Evolutionary conservation across 2,329 filamentous ascomycete genomes (phyloP), one percentile per base, ranked within the genome.

Genomic region (Xylariaceae sp.): DNA sequence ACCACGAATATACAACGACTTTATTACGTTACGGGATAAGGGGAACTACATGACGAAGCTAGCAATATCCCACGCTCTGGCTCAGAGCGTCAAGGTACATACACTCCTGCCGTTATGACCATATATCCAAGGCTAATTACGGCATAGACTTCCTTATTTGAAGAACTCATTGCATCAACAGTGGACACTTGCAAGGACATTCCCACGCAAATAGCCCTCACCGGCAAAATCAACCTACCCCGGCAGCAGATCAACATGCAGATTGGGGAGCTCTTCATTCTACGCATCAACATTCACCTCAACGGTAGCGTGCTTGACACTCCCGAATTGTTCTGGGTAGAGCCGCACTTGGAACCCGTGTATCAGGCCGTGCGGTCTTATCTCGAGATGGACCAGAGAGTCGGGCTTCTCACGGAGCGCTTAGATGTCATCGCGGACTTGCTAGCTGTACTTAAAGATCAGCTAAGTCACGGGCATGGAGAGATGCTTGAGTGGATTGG

Each of bases 1-100:
- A 67, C 89, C 93, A 17, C 85, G 93, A 38, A 98, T 98, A 64
- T 98, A 98, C 76, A 98, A 98, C 66, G 93, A 98, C 66, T 98
- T 98, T 57, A 98, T 98, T 65, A 93, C 88, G 2, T 68, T 98
- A 46, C 78, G 90, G 37, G 91, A 97, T 57, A 95, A 95, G 67
- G 83, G 83, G 58, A 95, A 95, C 65, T 95, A 97, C 69, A 97
- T 97, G 93, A 94, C 86, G 53, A 97, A 97, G 69, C 73, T 97
- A 29, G 89, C 91, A 42, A 97, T 97, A 60, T 95, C 89, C 13
- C 93, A 98, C 68, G 93, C 93, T 3, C 72, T 98, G 36, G 87
- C 91, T 0, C 93, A 98, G 65, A 95, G 88, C 50, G 93, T 97
- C 59, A 97, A 98, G 77, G 83, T 84, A 63, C 7, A 38, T 11